Evolutionary conservation across 176 grass and related monocot genomes (phyloP), one percentile per base, ranked within the genome.

Genomic region (Olyra latifolia): DNA sequence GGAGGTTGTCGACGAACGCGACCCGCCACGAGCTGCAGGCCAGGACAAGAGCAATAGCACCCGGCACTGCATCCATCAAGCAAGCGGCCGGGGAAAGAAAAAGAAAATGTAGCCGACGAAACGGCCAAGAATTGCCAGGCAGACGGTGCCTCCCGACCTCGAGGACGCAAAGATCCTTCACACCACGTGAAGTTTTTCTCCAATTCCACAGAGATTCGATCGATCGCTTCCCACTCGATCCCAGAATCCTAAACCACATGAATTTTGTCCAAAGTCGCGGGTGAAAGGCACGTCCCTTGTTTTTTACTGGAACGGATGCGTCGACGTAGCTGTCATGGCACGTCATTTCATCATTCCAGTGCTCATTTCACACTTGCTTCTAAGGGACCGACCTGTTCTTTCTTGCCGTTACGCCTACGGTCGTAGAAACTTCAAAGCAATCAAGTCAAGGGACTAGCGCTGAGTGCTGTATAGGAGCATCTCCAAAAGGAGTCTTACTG

Each of bases 371-470:
- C 10, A 27, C 22, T 28, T 15, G 66, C 66, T 69, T 69, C 12
- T 1, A 69, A 27, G 66, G 49, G 69, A 54, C 80, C 16, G 5
- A 23, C 49, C n/a, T 68, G 39, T 11, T 64, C 17, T 24, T 65
- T 12, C 61, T 24, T 65, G 11, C 48, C 71, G 81, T 30, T 19
- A 83, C 81, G 48, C 27, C 14, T 19, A 64, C 4, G 13, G 17
- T 84, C 75, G 54, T 30, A 66, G 15, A 63, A 43, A 50, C 64
- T 76, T 41, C 1, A 53, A 50, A 79, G 28, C 50, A 41, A 25
- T 58, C 69, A n/a, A 80, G 32, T 35, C 32, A 4, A 73, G 49
- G 0, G 57, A 55, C 22, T 45, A 6, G 12, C 35, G 5, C 32
- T 3, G 32, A n/a, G n/a, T n/a, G n/a, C n/a, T n/a, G n/a, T n/a